Conservation (phyloP, 2,329 filamentous ascomycete genomes). For the Rhexocercosporidium sp. region DNA sequence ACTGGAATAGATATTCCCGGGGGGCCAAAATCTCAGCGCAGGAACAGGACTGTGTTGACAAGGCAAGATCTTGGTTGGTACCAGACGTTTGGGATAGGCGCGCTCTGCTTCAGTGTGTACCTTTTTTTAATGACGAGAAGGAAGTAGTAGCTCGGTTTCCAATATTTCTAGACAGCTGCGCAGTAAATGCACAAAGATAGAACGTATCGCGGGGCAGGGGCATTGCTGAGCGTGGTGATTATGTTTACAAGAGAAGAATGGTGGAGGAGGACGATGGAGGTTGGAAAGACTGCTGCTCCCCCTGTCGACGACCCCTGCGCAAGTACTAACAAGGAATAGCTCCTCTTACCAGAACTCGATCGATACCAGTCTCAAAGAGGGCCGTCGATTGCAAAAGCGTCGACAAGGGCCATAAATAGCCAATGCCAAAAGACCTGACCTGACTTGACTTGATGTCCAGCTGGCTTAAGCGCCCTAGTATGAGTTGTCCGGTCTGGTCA, state of each 20-base stretch:
- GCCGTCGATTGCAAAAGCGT: slow-evolving; percentile 14
- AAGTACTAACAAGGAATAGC: slow-evolving; percentile 8
- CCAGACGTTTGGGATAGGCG: slow-evolving; percentile 26
- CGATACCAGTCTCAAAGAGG: slow-evolving; percentile 19
- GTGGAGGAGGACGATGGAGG: slow-evolving; percentile 26
- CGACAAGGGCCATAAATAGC: slow-evolving; percentile 19
- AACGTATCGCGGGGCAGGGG: slow-evolving; percentile 41
- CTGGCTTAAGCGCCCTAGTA: slow-evolving; percentile 2
- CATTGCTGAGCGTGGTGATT: slow-evolving; percentile 40
- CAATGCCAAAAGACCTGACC: slow-evolving; percentile 7
- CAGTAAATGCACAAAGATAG: slow-evolving; percentile 42
- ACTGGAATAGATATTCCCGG: slow-evolving; percentile 38
- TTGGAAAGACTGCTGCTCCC: slow-evolving; percentile 22
- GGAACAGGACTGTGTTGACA: slow-evolving; percentile 27
- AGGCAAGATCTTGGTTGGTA: slow-evolving; percentile 36
- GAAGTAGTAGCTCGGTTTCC: slow-evolving; percentile 34
- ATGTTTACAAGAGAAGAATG: slow-evolving; percentile 31
- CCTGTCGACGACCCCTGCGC: slow-evolving; percentile 14
- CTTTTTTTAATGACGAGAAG: slow-evolving; percentile 30
- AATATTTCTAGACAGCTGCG: slow-evolving; percentile 32
- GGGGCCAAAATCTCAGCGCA: slow-evolving; percentile 37
- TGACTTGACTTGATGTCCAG: background rate
- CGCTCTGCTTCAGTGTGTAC: slow-evolving; percentile 23
- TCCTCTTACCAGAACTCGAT: slow-evolving; percentile 14
- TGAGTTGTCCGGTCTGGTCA: too few relatives aligned